A percentile compares a stretch with the other conserved stretches of the same genome.
Evolutionary conservation across 2,329 filamentous ascomycete species (phyloP).

Genomic region (Tolypocladium sp.): DNA sequence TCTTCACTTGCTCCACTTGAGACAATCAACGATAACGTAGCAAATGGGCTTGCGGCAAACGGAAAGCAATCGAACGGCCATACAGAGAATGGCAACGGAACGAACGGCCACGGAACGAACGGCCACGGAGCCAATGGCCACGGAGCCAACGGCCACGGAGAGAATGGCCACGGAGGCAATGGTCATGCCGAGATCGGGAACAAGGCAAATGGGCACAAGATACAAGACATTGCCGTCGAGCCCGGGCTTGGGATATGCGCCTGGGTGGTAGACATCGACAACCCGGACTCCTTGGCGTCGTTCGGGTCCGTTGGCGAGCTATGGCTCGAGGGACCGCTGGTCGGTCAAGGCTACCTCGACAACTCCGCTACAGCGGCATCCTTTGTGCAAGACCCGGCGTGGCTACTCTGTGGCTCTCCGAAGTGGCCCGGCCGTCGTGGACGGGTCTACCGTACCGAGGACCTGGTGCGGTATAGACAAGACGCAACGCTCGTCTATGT

Average conservation of each 20-base stretch:
- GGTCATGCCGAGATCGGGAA: background rate
- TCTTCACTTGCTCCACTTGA: background rate
- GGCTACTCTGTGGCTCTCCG: conserved; percentile 3
- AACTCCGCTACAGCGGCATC: conserved; percentile 7
- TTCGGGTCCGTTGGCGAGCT: conserved; percentile 11
- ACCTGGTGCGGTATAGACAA: conserved; percentile 30
- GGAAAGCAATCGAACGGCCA: background rate
- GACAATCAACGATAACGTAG: background rate
- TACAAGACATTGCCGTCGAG: background rate
- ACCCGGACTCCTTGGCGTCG: conserved; percentile 5
- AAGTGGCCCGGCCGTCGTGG: conserved; percentile 1
- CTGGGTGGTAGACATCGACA: conserved; percentile 9
- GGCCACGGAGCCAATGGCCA: background rate
- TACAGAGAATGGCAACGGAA: background rate
- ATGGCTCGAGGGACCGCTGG: conserved; percentile 10
- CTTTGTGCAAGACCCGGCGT: conserved; percentile 10
- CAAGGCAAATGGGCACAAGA: background rate
- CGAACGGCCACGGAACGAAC: background rate
- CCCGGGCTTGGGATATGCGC: background rate
- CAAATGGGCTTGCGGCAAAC: background rate
- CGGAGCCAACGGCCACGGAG: background rate
- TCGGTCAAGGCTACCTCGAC: conserved; percentile 10
- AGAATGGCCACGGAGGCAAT: no score
- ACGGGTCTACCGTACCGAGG: conserved; percentile 36
- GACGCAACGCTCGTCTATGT: conserved; percentile 27